phyloP scores from a whole-genome alignment of 148 eudicot genomes.

The Heliosperma pusillum region DNA sequence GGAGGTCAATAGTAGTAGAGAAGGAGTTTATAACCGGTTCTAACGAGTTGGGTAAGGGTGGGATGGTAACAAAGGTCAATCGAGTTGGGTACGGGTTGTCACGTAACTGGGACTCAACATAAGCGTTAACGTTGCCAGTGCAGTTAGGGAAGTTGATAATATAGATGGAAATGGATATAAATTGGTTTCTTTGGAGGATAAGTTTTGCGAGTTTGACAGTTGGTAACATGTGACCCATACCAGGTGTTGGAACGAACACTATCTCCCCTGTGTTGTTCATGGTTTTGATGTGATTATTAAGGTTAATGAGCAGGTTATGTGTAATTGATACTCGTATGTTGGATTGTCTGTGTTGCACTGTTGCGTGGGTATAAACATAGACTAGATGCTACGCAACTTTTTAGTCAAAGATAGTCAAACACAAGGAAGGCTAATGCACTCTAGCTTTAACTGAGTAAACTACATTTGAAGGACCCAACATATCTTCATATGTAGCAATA shows the following conservation, averaged over 20 bases:
- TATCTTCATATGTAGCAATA: too few relatives aligned
- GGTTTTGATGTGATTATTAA: too few relatives aligned
- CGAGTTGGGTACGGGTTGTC: conserved; percentile 3
- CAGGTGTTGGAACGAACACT: conserved; percentile 48
- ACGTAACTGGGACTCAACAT: conserved; percentile 23
- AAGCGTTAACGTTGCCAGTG: conserved; percentile 14
- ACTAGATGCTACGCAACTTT: too few relatives aligned
- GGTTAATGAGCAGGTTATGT: too few relatives aligned
- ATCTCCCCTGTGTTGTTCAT: conserved; percentile 21
- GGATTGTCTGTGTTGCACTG: too few relatives aligned
- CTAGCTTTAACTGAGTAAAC: too few relatives aligned
- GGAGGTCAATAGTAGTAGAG: background rate
- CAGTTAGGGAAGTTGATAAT: conserved; percentile 30
- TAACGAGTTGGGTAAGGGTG: conserved; percentile 9
- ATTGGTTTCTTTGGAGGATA: conserved; percentile 27
- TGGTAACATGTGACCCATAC: conserved; percentile 39
- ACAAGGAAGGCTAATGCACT: too few relatives aligned
- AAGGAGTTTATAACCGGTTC: background rate
- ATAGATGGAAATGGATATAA: conserved; percentile 36
- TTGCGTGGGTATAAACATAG: too few relatives aligned
- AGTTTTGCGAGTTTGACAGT: conserved; percentile 46
- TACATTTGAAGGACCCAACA: too few relatives aligned
- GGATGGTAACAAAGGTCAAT: conserved; percentile 19
- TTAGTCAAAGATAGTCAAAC: too few relatives aligned
- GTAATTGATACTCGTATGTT: too few relatives aligned